Evolutionary conservation across 768 basidiomycete species (phyloP).

Genomic region (Daedaleopsis nitida): DNA sequence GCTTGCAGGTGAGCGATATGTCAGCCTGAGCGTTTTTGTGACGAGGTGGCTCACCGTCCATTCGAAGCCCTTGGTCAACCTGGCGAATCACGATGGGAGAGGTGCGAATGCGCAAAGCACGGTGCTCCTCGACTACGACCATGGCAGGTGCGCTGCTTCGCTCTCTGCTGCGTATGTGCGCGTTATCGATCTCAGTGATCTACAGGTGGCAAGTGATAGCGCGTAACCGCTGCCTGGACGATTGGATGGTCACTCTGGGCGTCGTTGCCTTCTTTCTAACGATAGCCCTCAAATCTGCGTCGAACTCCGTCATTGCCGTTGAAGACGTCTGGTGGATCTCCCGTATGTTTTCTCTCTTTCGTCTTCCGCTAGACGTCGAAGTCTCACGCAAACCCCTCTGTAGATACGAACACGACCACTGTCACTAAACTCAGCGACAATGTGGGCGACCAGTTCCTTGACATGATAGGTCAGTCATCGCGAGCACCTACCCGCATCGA

Average conservation of each 20-base stretch:
- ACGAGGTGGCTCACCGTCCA: too few relatives aligned
- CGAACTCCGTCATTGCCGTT: constrained; percentile 51
- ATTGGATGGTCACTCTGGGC: constrained; percentile 44
- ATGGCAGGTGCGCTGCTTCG: not conserved
- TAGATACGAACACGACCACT: constrained; percentile 43
- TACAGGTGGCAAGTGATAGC: too few relatives aligned
- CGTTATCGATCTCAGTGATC: not conserved
- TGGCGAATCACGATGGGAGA: not conserved
- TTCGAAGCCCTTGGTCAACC: not conserved
- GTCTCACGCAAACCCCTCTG: too few relatives aligned
- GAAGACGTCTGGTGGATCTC: constrained; percentile 46
- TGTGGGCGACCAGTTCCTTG: constrained; percentile 45
- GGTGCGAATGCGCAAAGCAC: not conserved
- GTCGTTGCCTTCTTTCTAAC: constrained; percentile 51
- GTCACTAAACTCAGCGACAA: constrained; percentile 45
- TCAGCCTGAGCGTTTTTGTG: not conserved
- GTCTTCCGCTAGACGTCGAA: too few relatives aligned
- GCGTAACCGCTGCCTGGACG: not conserved
- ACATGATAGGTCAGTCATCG: constrained; percentile 45
- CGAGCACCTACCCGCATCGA: not conserved
- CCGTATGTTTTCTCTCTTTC: constrained; percentile 31
- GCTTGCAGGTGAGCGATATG: not conserved
- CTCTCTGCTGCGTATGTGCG: not conserved
- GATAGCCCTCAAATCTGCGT: constrained; percentile 52
- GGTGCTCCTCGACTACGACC: not conserved